Base-by-base conservation (phyloP, 2,329 filamentous ascomycete genomes). In the Cryoendolithus antarcticus region DNA sequence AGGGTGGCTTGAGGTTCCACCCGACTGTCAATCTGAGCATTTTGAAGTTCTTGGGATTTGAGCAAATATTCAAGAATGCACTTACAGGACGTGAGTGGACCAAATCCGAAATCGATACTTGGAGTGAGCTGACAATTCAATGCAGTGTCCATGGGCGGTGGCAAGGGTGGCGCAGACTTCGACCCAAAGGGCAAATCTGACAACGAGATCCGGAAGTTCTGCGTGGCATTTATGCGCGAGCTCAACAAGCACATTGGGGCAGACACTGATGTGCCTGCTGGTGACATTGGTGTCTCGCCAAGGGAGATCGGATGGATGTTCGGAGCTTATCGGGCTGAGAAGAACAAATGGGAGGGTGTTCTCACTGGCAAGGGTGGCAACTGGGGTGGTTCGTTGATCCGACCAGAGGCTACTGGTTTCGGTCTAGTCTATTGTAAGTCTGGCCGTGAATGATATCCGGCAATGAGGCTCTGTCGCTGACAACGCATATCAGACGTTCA, bases 31-130 rank as follows among this genome's bases (percentile, higher is more conserved):
- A 80, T 62, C 69, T 80, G 39, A 75, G 69, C 41, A 71, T 76
- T 58, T 77, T 98, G 57, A 98, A 98, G 73, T 96, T 96, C 71
- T 75, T 98, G 60, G 91, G 89, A 50, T 96, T 96, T 58, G 91
- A 98, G 78, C 91, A 96, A 71, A 93, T 89, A 69, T 96, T 96
- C 76, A 96, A 96, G 77, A 96, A 96, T 84, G 91, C 91, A 52
- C 71, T 96, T 53, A 96, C 91, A 46, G 91, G 91, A 59, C 69
- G 82, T 88, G 71, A 72, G 83, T 77, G 9, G 29, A 30, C 29
- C 8, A 30, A 8, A 8, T 30, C n/a, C n/a, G n/a, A n/a, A n/a
- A n/a, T n/a, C n/a, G n/a, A n/a, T n/a, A 30, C 9, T 8, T 30
- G 29, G 8, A 30, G 8, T 9, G 29, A 30, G 10, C 29, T 8